A percentile compares a stretch with the other conserved stretches of the same genome.
Conservation (phyloP, 176 grass and related monocot species). For the Hordeum vulgare region DNA sequence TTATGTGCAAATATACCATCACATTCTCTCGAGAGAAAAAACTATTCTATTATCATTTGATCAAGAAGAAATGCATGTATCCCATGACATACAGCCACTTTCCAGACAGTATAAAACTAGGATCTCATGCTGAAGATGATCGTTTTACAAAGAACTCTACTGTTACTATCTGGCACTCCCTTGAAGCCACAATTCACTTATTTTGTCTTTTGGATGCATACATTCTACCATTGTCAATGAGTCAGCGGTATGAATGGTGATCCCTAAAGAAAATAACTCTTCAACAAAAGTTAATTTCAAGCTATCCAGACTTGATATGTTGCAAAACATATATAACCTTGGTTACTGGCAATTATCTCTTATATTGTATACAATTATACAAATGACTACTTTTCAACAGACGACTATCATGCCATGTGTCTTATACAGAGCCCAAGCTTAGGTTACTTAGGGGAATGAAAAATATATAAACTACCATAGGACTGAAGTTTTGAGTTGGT, state of each 20-base stretch:
- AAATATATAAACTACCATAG: not conserved
- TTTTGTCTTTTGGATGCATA: not conserved
- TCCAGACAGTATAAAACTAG: not conserved
- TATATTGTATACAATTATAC: not conserved
- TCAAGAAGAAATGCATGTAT: not conserved
- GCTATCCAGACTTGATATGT: not conserved
- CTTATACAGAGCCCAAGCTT: not conserved
- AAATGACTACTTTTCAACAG: not conserved
- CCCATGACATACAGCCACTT: not conserved
- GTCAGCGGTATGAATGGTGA: not conserved
- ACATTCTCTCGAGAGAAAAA: not conserved
- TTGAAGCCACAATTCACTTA: not conserved
- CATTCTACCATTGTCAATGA: not conserved
- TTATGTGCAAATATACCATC: not conserved
- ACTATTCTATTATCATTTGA: not conserved
- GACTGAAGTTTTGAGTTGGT: not conserved
- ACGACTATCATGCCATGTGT: not conserved
- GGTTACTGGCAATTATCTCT: not conserved
- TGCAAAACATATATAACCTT: not conserved
- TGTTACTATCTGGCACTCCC: not conserved
- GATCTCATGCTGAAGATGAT: not conserved
- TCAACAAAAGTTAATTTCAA: not conserved
- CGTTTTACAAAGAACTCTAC: not conserved
- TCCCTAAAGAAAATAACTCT: not conserved
- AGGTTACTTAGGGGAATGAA: not conserved